Percentiles rank a stretch among this genome's conserved stretches.
phyloP scores from a whole-genome alignment of 176 grass and related monocot species.

The Otatea glauca region DNA sequence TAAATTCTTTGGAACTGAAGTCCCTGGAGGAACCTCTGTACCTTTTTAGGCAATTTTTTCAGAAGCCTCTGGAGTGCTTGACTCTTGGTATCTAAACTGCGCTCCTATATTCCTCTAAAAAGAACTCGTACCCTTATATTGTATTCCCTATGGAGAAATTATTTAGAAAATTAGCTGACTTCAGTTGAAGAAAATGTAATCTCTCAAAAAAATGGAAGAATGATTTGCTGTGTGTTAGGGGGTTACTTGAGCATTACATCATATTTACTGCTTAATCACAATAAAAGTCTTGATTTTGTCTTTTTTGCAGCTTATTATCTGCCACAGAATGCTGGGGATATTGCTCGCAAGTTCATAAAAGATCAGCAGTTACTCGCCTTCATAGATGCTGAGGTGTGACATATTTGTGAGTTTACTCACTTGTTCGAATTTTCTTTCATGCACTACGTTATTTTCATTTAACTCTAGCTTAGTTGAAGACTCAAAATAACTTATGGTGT shows the following conservation, averaged over 20 bases:
- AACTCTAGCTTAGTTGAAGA: constrained; percentile 18
- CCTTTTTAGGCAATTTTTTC: constrained; percentile 89
- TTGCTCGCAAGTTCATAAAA: constrained; percentile 96
- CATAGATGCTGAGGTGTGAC: constrained; percentile 96
- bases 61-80: constrained; percentile 94
- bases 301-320: constrained; percentile 83
- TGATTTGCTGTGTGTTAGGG: neutral
- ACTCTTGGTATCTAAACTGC: constrained; percentile 67
- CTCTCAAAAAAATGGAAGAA: neutral
- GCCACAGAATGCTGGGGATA: constrained; percentile 92
- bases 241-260: neutral
- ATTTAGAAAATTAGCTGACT: constrained; percentile 10
- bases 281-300: constrained; percentile 13
- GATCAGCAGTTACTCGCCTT: constrained; percentile 92
- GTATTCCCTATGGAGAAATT: neutral
- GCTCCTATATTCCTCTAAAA: neutral
- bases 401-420: constrained; percentile 59
- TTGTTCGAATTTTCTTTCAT: constrained; percentile 36
- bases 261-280: neutral
- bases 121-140: neutral
- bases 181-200: neutral
- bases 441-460: neutral
- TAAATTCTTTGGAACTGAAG: constrained; percentile 93
- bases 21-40: constrained; percentile 94
- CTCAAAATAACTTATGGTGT: constrained; percentile 19